Conservation (phyloP, 495 filamentous ascomycete genomes). For the Tuber indicum region DNA sequence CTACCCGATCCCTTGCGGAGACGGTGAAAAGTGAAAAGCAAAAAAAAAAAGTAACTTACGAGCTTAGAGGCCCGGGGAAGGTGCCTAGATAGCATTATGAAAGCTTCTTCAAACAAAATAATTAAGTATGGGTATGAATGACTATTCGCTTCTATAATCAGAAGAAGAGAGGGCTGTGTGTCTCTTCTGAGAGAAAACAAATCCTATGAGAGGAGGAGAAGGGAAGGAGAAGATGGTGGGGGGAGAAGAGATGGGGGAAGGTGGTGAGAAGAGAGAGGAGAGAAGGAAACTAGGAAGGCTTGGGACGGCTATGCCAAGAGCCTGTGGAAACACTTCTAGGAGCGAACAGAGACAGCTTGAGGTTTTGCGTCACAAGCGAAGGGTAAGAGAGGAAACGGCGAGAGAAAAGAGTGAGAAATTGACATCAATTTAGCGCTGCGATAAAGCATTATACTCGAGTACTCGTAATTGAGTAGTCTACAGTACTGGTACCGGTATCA, state of each 20-base stretch:
- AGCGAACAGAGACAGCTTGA: background rate
- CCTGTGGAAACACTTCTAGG: background rate
- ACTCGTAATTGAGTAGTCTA: too few relatives aligned
- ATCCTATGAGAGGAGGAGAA: constrained; percentile 43
- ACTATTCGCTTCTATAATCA: constrained; percentile 16
- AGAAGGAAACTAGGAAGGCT: constrained; percentile 48
- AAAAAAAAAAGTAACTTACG: constrained; percentile 47
- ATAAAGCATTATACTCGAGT: background rate
- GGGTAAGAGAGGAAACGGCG: background rate
- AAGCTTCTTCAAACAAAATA: constrained; percentile 13
- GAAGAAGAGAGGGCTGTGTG: constrained; percentile 29
- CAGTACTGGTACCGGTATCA: background rate
- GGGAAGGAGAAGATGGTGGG: constrained; percentile 29
- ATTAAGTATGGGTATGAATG: constrained; percentile 11
- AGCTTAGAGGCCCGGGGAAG: constrained; percentile 46
- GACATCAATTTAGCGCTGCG: background rate
- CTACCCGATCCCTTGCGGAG: background rate
- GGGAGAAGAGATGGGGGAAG: constrained; percentile 36
- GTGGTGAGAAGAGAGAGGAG: constrained; percentile 38
- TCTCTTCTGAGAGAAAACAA: constrained; percentile 19
- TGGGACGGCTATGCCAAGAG: constrained; percentile 46
- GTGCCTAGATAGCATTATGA: constrained; percentile 46
- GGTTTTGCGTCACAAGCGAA: background rate
- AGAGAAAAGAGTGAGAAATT: background rate
- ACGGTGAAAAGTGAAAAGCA: constrained; percentile 8